Evolutionary conservation across 495 filamentous ascomycete genomes (phyloP), one percentile per base, ranked within the genome.

Genomic region (Sabuloglossum arenarium): DNA sequence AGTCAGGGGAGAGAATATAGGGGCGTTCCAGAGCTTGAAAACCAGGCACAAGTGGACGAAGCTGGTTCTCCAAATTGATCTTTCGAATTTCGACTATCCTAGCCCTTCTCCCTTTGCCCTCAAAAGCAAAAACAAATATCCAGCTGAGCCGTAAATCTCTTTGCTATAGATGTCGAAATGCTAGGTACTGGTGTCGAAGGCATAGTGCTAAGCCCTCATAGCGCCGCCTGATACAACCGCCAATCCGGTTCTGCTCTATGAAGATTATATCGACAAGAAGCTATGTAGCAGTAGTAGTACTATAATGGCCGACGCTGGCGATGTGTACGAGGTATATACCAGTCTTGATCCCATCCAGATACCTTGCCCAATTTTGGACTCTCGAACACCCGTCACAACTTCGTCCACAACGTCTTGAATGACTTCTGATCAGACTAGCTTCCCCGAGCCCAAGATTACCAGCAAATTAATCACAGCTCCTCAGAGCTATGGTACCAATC

Each of bases 231-330:
- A 43, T 43, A 43, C 39, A 43, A 43, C 39, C 39, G 39, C 39
- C 39, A 43, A 73, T 71, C 67, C 39, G 39, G 39, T 43, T 73
- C 70, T 75, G 76, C 68, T 75, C 74, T 79, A 79, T 77, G 70
- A 79, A 77, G 68, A 71, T 74, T 61, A 72, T 78, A 77, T 77
- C 76, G 74, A 79, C 71, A 78, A 71, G 71, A 78, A 75, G 77
- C 77, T 79, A 78, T 74, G 72, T 75, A 76, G 74, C 71, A 75
- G 75, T 70, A 67, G 73, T 66, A 73, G 39, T 43, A 43, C 39
- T 43, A 43, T 43, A 43, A 43, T 43, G 39, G 39, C 39, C 39
- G 39, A 43, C 39, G 39, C 39, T 43, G 39, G 39, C 39, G 39
- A 43, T 43, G 39, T 43, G 39, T 43, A 43, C 39, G 39, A 43